These are phyloP conservation scores for Zygosaccharomyces kombuchaensis DNA, from an alignment of 805 yeast genomes.

Conservation along the genomic window DNA sequence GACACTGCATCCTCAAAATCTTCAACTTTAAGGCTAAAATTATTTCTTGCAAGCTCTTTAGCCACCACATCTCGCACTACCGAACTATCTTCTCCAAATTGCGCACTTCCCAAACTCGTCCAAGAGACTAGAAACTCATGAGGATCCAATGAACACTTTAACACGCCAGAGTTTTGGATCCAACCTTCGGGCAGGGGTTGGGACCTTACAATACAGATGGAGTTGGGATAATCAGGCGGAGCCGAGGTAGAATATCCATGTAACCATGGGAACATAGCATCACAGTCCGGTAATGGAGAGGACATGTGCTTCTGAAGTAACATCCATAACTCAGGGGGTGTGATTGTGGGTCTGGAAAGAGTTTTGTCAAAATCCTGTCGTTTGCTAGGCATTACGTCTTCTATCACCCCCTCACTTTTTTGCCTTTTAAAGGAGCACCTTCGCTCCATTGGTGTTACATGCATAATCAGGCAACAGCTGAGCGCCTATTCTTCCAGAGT, in stretches of 20 bases:
- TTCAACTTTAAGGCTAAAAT: slow-evolving; percentile 25
- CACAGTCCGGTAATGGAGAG: slow-evolving; percentile 55
- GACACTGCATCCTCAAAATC: slow-evolving; percentile 22
- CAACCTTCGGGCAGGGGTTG: slow-evolving; percentile 14
- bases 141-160: slow-evolving; percentile 53
- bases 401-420: slow-evolving; percentile 8
- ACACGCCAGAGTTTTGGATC: slow-evolving; percentile 37
- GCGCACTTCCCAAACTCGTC: slow-evolving; percentile 40
- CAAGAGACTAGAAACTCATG: slow-evolving; percentile 51
- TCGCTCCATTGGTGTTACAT: slow-evolving; percentile 6
- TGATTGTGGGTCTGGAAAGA: slow-evolving; percentile 3
- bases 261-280: slow-evolving; percentile 80
- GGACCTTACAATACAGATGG: slow-evolving; percentile 32
- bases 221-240: slow-evolving; percentile 49
- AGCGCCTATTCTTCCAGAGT: not conserved
- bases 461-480: not conserved
- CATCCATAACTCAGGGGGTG: slow-evolving; percentile 11
- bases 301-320: slow-evolving; percentile 13
- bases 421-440: slow-evolving; percentile 14
- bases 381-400: slow-evolving; percentile 8
- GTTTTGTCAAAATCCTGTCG: slow-evolving; percentile 11
- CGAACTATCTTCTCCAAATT: slow-evolving; percentile 16
- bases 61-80: slow-evolving; percentile 17
- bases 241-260: slow-evolving; percentile 67
- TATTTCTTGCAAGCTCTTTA: slow-evolving; percentile 8